Percentiles rank a stretch among this genome's conserved stretches.
These are phyloP conservation scores for Pythium chondricola DNA, from an alignment of 352 stramenopile genomes.

Conservation along the genomic window DNA sequence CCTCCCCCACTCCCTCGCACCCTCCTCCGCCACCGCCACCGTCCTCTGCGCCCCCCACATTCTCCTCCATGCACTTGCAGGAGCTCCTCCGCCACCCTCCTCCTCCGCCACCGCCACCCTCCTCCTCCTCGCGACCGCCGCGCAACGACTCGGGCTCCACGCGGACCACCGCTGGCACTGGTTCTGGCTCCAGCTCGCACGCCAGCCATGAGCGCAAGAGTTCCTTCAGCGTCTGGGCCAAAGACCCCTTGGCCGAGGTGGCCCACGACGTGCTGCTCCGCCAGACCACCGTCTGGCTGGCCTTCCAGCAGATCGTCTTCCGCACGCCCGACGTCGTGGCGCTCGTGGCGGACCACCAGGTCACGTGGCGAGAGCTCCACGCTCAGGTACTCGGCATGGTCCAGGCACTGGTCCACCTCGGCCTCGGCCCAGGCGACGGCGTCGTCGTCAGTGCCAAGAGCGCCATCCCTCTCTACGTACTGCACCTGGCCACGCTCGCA, in stretches of 20 bases:
- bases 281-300: slow-evolving; percentile 22
- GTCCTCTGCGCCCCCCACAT: too few relatives aligned
- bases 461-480: slow-evolving; percentile 38
- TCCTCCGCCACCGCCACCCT: background rate
- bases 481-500: slow-evolving; percentile 56
- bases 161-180: slow-evolving; percentile 9
- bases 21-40: too few relatives aligned
- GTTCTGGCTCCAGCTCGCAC: too few relatives aligned
- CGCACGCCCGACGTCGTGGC: slow-evolving; percentile 12
- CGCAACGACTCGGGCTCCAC: background rate
- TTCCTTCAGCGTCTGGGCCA: slow-evolving; percentile 20
- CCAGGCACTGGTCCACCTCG: slow-evolving; percentile 42
- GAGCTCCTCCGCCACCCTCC: slow-evolving; percentile 1
- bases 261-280: slow-evolving; percentile 16
- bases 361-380: slow-evolving; percentile 35
- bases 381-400: slow-evolving; percentile 24
- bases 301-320: slow-evolving; percentile 16
- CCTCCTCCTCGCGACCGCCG: background rate
- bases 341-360: slow-evolving; percentile 8
- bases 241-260: slow-evolving; percentile 13
- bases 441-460: slow-evolving; percentile 42
- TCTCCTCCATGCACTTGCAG: too few relatives aligned
- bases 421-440: slow-evolving; percentile 50
- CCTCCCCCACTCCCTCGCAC: too few relatives aligned
- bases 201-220: slow-evolving; percentile 15